Evolutionary conservation across 768 basidiomycete species (phyloP), one percentile per base, ranked within the genome.

Genomic region (Auricularia sp.): DNA sequence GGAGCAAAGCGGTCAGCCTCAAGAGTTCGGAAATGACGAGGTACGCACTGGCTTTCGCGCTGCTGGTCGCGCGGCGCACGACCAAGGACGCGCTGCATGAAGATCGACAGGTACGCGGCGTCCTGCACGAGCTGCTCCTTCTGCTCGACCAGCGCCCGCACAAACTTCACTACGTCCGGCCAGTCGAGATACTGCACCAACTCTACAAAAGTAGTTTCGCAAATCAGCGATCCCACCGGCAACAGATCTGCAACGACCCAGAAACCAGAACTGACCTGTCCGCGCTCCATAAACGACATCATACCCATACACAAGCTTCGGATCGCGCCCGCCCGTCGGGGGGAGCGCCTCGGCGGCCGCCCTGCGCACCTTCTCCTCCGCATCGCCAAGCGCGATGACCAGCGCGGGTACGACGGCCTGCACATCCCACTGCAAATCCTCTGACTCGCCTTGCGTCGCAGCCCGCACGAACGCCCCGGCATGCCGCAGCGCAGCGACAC

Each of bases 391-490:
- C 10, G 85, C 80, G 24, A 88, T 81, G 1, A 94, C 76, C 10
- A 93, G 72, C 2, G 85, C 79, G 1, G 92, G 90, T 11, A 94
- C 70, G 5, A 94, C 80, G 0, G 85, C 86, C 73, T 94, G 89
- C 74, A 95, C 92, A 73, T 96, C 94, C 21, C 67, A 72, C 3
- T 87, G 73, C 14, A 80, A 77, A 44, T 80, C 78, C 51, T 80
- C 29, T 3, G 29, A 29, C 3, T 29, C 75, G 58, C 81, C 77
- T 2, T 78, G 70, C 1, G 80, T 71, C 73, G 92, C 86, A 0
- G 94, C 92, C 59, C 85, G 81, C 13, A 98, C 73, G 74, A 95
- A 95, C 0, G 93, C 91, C 2, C 82, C 78, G 21, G 86, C 85
- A 71, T 98, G 94, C 3, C 81, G 77, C 8, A 98, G 77, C 0